phyloP scores from a whole-genome alignment of 371 early-diverging fungal species.

The Mucor lusitanicus region DNA sequence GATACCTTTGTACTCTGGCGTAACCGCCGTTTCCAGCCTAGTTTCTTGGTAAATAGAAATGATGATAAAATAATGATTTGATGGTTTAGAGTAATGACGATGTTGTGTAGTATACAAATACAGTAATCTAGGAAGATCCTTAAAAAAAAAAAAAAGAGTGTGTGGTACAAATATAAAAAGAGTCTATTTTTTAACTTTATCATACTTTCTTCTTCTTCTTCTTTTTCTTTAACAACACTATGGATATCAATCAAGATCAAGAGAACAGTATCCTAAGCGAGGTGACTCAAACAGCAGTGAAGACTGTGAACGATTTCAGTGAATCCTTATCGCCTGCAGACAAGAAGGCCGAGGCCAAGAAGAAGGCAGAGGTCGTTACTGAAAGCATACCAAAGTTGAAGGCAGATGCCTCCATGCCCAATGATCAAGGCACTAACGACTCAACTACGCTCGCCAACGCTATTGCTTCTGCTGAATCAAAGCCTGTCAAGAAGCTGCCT shows the following conservation, averaged over 20 bases:
- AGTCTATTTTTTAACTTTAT: neutral
- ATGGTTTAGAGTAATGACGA: constrained; percentile 6
- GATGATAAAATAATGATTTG: constrained; percentile 10
- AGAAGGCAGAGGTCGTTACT: constrained; percentile 22
- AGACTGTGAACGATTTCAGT: constrained; percentile 7
- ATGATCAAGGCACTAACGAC: constrained; percentile 30
- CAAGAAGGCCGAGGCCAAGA: constrained; percentile 21
- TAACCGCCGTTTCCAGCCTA: neutral
- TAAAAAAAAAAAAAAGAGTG: neutral
- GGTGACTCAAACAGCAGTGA: constrained; percentile 11
- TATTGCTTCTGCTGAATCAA: constrained; percentile 21
- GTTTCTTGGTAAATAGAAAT: neutral
- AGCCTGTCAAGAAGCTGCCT: constrained; percentile 10
- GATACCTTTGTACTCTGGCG: neutral
- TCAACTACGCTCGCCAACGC: constrained; percentile 4
- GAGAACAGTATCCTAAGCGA: constrained; percentile 3
- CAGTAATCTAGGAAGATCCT: constrained; percentile 6
- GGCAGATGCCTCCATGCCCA: constrained; percentile 13
- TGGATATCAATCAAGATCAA: constrained; percentile 11
- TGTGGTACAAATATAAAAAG: neutral
- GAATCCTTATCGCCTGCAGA: constrained; percentile 21
- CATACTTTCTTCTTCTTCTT: constrained; percentile 4
- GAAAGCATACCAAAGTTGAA: constrained; percentile 17
- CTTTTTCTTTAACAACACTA: neutral
- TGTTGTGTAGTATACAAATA: neutral